Conservation (phyloP, 768 basidiomycete genomes). For the Naematelia encephala region DNA sequence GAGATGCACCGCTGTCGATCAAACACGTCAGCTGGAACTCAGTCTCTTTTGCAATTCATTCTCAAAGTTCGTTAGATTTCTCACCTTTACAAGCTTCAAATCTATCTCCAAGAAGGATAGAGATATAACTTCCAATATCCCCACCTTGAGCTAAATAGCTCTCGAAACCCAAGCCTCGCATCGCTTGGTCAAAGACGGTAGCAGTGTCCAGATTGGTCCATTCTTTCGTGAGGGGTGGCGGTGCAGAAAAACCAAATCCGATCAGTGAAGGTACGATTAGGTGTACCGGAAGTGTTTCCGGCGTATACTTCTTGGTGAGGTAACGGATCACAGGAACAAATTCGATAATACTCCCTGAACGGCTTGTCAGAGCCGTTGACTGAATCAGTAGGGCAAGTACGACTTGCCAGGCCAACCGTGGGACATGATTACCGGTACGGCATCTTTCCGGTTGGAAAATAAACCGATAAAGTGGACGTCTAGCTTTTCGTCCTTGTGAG, state of each 20-base stretch:
- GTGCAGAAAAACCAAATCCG: slow-evolving; percentile 42
- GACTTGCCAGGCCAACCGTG: slow-evolving; percentile 37
- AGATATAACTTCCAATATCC: slow-evolving; percentile 46
- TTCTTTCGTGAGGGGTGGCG: slow-evolving; percentile 35
- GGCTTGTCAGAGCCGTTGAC: too few species aligned
- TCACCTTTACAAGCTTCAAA: slow-evolving; percentile 43
- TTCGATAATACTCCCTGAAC: slow-evolving; percentile 16
- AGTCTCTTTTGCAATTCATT: too few species aligned
- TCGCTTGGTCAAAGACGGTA: slow-evolving; percentile 38
- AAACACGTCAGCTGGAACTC: neutral
- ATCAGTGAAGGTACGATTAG: slow-evolving; percentile 39
- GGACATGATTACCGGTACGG: slow-evolving; percentile 25
- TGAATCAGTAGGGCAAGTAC: too few species aligned
- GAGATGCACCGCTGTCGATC: slow-evolving; percentile 14
- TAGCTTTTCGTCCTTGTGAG: slow-evolving; percentile 20
- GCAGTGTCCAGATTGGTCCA: slow-evolving; percentile 37
- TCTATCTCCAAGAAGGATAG: slow-evolving; percentile 25
- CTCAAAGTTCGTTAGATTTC: slow-evolving; percentile 3
- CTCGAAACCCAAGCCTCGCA: slow-evolving; percentile 46
- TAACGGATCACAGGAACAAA: slow-evolving; percentile 20
- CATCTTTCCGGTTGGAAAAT: slow-evolving; percentile 24
- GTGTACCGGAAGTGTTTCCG: slow-evolving; percentile 20
- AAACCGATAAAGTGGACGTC: slow-evolving; percentile 28
- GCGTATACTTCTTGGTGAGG: slow-evolving; percentile 16
- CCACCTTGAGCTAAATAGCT: slow-evolving; percentile 49